A percentile compares a stretch with the other conserved stretches of the same genome.
Conservation (phyloP, 1,284 basidiomycete genomes). For the Leccinum fallax region DNA sequence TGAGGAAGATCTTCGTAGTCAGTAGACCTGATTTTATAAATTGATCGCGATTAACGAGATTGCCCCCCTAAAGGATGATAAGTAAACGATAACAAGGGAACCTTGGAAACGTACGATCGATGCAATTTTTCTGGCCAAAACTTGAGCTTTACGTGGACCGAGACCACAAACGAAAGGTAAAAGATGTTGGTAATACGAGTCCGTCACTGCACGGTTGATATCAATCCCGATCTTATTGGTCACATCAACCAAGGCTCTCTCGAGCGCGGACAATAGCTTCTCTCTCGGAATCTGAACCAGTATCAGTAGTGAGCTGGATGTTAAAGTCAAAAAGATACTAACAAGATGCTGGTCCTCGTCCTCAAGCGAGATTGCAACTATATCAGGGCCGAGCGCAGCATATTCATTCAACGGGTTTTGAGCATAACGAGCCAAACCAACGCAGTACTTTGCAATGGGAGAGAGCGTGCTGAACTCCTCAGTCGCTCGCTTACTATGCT, state of each 20-base stretch:
- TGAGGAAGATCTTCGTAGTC: slow-evolving; percentile 87
- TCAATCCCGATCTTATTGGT: slow-evolving; percentile 95
- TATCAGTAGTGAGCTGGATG: slow-evolving; percentile 14
- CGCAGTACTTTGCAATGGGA: slow-evolving; percentile 88
- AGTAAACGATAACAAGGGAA: slow-evolving; percentile 13
- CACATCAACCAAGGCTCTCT: slow-evolving; percentile 87
- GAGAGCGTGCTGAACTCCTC: slow-evolving; percentile 87
- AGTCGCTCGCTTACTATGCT: slow-evolving; percentile 84
- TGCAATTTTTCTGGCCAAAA: slow-evolving; percentile 81
- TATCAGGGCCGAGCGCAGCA: slow-evolving; percentile 82
- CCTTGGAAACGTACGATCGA: slow-evolving; percentile 53
- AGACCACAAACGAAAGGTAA: slow-evolving; percentile 93
- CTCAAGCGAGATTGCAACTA: slow-evolving; percentile 79
- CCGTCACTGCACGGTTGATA: slow-evolving; percentile 89
- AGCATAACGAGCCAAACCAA: slow-evolving; percentile 90
- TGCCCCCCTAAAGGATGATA: slow-evolving; percentile 65
- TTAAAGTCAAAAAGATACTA: slow-evolving; percentile 31
- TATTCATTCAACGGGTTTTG: slow-evolving; percentile 96
- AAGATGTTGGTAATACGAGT: slow-evolving; percentile 86
- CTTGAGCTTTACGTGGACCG: slow-evolving; percentile 93
- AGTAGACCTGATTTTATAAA: slow-evolving; percentile 81
- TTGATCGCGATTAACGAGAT: slow-evolving; percentile 71
- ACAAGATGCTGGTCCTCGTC: slow-evolving; percentile 89
- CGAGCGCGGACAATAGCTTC: slow-evolving; percentile 81
- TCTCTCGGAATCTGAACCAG: slow-evolving; percentile 74